These are phyloP conservation scores for Helicosporidium sp. DNA, from an alignment of 139 green algal species.

Conservation along the genomic window DNA sequence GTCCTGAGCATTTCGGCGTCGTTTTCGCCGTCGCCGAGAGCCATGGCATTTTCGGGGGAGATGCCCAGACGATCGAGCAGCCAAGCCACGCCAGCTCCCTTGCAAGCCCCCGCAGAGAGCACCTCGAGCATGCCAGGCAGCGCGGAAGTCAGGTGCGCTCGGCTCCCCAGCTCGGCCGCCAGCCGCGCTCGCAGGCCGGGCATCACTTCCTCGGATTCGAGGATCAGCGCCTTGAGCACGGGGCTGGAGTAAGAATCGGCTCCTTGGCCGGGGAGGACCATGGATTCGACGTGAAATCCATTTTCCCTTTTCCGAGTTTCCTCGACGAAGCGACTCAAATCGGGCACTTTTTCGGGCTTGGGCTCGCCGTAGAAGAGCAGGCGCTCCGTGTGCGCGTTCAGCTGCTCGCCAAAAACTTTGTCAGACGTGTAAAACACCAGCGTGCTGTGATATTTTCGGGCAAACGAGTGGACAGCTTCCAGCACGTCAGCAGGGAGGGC, in stretches of 20 bases:
- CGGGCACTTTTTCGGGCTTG: too few relatives aligned
- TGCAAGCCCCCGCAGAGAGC: conserved; percentile 44
- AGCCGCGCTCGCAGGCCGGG: conserved; percentile 11
- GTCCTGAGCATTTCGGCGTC: conserved; percentile 74
- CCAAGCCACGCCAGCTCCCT: conserved; percentile 31
- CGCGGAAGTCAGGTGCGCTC: conserved; percentile 36
- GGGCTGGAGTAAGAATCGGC: too few relatives aligned
- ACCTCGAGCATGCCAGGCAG: conserved; percentile 76
- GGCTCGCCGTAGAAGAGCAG: conserved; percentile 58
- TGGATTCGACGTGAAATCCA: too few relatives aligned
- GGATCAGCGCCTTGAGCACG: too few relatives aligned
- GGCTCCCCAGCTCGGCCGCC: conserved; percentile 16
- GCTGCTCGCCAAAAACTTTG: conserved; percentile 38
- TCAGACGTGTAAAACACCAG: conserved; percentile 33
- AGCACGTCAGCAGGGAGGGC: too few relatives aligned
- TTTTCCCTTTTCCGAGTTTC: too few relatives aligned
- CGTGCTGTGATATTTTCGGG: conserved; percentile 3
- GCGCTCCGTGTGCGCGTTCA: conserved; percentile 46
- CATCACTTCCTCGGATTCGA: too few relatives aligned
- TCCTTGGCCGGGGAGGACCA: too few relatives aligned
- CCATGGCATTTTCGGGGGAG: conserved; percentile 33
- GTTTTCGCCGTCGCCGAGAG: conserved; percentile 75
- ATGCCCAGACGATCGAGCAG: conserved; percentile 31
- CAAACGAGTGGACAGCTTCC: too few relatives aligned
- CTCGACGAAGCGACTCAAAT: too few relatives aligned